These are phyloP conservation scores for Triticum timopheevii DNA, from an alignment of 176 grass and related monocot species.

Conservation along the genomic window DNA sequence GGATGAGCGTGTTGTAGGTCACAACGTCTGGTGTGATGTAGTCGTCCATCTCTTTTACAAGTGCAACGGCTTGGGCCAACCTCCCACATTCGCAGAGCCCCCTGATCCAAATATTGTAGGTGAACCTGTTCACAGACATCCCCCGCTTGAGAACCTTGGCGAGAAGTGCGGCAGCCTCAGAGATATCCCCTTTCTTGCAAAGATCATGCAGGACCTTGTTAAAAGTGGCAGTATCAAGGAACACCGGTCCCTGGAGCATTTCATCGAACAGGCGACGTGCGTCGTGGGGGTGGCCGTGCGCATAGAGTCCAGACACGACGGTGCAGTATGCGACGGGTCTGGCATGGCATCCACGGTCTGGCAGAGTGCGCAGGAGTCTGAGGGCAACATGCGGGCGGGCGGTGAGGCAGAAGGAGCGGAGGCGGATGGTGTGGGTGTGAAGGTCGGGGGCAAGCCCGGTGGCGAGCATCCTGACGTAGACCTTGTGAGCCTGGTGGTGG, in stretches of 20 bases:
- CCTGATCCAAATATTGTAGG: constrained; percentile 87
- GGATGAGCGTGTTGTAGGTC: constrained; percentile 88
- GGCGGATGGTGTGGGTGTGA: constrained; percentile 72
- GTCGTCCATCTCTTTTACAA: constrained; percentile 59
- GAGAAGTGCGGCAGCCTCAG: constrained; percentile 59
- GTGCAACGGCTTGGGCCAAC: constrained; percentile 54
- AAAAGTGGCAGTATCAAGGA: constrained; percentile 56
- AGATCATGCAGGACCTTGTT: constrained; percentile 84
- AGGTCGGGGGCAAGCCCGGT: constrained; percentile 54
- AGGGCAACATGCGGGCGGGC: constrained; percentile 60
- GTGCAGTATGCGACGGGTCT: constrained; percentile 63
- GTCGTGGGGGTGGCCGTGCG: constrained; percentile 30
- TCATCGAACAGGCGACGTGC: constrained; percentile 67
- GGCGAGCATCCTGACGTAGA: constrained; percentile 82
- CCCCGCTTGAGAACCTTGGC: constrained; percentile 75
- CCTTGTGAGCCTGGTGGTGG: constrained; percentile 93
- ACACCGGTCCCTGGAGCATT: constrained; percentile 52
- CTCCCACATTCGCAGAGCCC: constrained; percentile 69
- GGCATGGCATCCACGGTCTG: constrained; percentile 50
- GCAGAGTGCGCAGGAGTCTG: constrained; percentile 67
- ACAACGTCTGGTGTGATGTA: constrained; percentile 63
- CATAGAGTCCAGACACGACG: constrained; percentile 58
- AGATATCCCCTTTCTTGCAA: constrained; percentile 71
- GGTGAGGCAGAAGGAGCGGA: constrained; percentile 86
- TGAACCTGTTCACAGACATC: constrained; percentile 53